Percentiles rank a stretch among this genome's conserved stretches.
Conservation (phyloP, 2,329 filamentous ascomycete genomes). For the Ilyonectria destructans region DNA sequence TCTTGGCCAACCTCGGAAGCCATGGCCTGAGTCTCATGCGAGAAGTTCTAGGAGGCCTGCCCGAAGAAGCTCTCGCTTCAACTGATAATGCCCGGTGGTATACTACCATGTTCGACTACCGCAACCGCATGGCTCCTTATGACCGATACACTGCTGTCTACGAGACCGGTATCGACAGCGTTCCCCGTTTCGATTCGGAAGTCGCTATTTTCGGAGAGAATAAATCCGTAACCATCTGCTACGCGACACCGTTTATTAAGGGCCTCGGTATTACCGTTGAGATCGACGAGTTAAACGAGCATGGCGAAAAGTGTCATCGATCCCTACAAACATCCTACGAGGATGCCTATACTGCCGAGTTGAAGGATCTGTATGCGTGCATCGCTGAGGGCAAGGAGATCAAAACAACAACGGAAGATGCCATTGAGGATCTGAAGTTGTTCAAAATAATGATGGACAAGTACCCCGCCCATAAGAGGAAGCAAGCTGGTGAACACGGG, state of each 20-base stretch:
- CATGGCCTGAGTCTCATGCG: conserved; percentile 69
- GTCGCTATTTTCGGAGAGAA: conserved; percentile 64
- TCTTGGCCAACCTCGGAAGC: conserved; percentile 64
- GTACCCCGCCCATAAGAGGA: conserved; percentile 6
- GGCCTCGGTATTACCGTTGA: conserved; percentile 63
- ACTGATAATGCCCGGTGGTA: conserved; percentile 5
- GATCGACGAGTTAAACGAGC: conserved; percentile 59
- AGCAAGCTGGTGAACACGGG: neutral
- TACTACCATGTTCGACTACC: conserved; percentile 4
- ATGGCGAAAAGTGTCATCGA: conserved; percentile 40
- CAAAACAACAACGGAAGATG: conserved; percentile 53
- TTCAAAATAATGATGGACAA: conserved; percentile 34
- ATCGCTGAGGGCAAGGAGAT: conserved; percentile 43
- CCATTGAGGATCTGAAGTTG: conserved; percentile 35
- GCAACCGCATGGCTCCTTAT: neutral
- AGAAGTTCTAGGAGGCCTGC: conserved; percentile 55
- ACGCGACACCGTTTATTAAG: conserved; percentile 69
- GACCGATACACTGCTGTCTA: conserved; percentile 65
- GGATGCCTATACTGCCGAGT: conserved; percentile 53
- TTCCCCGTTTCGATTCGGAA: conserved; percentile 66
- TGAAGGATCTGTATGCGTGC: conserved; percentile 46
- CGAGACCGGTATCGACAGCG: conserved; percentile 67
- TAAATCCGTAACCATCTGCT: conserved; percentile 67
- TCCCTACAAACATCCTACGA: conserved; percentile 59
- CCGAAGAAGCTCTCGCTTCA: conserved; percentile 35